Conservation (phyloP, 2,329 filamentous ascomycete species). For the Fusarium coffeatum region DNA sequence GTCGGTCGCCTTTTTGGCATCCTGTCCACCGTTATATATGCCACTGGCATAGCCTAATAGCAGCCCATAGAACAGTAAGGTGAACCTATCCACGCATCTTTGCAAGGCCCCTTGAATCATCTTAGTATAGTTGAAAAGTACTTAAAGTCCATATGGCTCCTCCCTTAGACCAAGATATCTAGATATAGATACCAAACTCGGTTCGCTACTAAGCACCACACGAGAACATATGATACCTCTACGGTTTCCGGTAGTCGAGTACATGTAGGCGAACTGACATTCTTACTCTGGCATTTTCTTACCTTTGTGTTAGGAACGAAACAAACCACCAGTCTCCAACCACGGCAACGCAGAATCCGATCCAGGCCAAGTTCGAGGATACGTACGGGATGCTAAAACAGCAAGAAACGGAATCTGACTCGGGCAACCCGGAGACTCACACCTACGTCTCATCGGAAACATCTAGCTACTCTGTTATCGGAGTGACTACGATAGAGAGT, state of each 20-base stretch:
- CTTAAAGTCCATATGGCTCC: background rate
- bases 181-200: too few species aligned
- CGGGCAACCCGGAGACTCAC: background rate
- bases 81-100: background rate
- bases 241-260: background rate
- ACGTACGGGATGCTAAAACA: background rate
- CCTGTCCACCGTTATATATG: background rate
- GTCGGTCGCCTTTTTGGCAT: background rate
- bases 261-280: background rate
- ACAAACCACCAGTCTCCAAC: background rate
- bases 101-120: slow-evolving; percentile 18
- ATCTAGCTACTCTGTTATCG: background rate
- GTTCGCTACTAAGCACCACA: too few species aligned
- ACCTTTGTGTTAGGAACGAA: background rate
- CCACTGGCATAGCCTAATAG: background rate
- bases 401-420: background rate
- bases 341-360: too few species aligned
- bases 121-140: background rate
- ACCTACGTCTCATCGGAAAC: background rate
- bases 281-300: background rate
- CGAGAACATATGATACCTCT: background rate
- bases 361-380: background rate
- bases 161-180: accelerated
- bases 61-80: background rate
- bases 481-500: background rate